Base-by-base conservation (phyloP, 1,284 basidiomycete species). In the Cystobasidium sp. region DNA sequence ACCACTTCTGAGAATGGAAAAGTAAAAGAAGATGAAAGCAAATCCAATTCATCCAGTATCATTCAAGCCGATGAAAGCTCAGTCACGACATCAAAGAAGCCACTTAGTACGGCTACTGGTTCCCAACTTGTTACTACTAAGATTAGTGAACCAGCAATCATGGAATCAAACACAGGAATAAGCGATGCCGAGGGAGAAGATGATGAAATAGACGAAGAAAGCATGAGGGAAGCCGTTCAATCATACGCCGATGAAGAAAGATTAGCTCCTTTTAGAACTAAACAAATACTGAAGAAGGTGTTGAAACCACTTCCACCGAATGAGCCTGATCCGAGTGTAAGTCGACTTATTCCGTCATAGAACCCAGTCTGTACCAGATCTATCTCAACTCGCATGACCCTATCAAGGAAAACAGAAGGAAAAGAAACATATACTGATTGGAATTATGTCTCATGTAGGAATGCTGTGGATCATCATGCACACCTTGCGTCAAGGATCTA, bases 401-500 rank as follows among this genome's bases (percentile, higher is more conserved):
- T 31, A 31, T 31, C 31, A 31, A 31, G 31, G 31, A 1, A 31
- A 31, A 1, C 5, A 31, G 31, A 31, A 31, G 31, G 31, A 31
- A 31, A 31, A 31, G 31, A 49, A 49, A 6, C 12, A 12, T 56
- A 56, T 16, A 12, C 22, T 56, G 18, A 39, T 31, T 39, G 9
- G 9, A 14, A 18, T 4, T 31, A 16, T 63, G 8, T 24, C 20
- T 63, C 31, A 31, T 31, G 55, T 49, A 71, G 59, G 69, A 71
- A 43, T 71, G 69, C 61, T 71, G 69, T 56, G 69, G 69, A 7
- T 61, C 44, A 20, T 58, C 69, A 20, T 71, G 69, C 43, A 49
- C 22, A 14, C 69, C 69, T n/a, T 71, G 69, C 51, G 69, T 71
- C 1, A 71, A 71, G 20, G 69, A 69, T 31, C 56, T 69, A 41